Evolutionary conservation across 2,329 filamentous ascomycete species (phyloP).

Genomic region (Pestalotiopsis sp.): DNA sequence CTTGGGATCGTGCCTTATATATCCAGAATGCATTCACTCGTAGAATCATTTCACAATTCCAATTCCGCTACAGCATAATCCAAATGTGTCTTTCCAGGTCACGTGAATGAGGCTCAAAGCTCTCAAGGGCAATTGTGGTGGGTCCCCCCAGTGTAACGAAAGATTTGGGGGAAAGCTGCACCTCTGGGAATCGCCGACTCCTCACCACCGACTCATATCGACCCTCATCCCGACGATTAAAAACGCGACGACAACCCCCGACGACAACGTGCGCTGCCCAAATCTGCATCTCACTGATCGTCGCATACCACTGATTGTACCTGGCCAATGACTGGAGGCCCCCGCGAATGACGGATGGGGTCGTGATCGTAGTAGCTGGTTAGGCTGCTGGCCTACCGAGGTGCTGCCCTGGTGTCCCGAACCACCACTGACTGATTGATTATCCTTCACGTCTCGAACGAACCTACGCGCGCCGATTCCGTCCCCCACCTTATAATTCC

Average conservation of each 20-base stretch:
- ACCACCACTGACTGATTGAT: not conserved
- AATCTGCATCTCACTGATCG: not conserved
- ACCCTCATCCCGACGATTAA: not conserved
- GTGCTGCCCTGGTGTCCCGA: not conserved
- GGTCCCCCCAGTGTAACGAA: constrained; percentile 7
- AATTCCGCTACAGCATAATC: not conserved
- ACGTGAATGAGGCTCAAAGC: constrained; percentile 11
- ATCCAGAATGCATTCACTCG: not conserved
- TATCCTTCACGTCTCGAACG: not conserved
- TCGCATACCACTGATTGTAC: not conserved
- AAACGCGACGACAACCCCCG: not conserved
- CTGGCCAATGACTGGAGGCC: not conserved
- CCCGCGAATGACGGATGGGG: constrained; percentile 3
- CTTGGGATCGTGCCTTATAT: not conserved
- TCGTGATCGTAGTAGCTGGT: constrained; percentile 3
- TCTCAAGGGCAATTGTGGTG: not conserved
- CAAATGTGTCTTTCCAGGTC: not conserved
- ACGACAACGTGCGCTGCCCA: not conserved
- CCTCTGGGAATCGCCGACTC: constrained; percentile 1
- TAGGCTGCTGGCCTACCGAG: constrained; percentile 10
- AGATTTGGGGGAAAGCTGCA: constrained; percentile 10
- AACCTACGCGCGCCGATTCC: not conserved
- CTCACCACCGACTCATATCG: constrained; percentile 1
- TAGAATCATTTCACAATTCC: not conserved
- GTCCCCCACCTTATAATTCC: not conserved